phyloP scores from a whole-genome alignment of 2,329 filamentous ascomycete genomes.

The Xylariaceae sp. region DNA sequence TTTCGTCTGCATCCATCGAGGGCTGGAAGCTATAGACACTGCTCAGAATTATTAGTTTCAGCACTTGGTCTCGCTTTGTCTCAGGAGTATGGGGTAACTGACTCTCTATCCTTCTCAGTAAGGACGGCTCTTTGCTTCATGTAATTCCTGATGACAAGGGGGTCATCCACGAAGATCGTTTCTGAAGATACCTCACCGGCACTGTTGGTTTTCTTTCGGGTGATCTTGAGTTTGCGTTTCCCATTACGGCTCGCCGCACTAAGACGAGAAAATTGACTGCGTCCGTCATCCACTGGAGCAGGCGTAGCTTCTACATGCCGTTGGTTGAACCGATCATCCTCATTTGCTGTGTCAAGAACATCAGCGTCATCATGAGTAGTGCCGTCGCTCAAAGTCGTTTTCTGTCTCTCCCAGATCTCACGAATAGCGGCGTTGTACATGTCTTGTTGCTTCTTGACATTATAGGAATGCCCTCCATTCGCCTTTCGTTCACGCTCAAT shows the following conservation, averaged over 20 bases:
- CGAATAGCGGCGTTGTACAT: conserved; percentile 89
- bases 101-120: conserved; percentile 71
- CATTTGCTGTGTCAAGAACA: conserved; percentile 54
- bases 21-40: conserved; percentile 49
- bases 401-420: conserved; percentile 89
- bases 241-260: conserved; percentile 63
- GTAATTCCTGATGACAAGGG: conserved; percentile 85
- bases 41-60: conserved; percentile 36
- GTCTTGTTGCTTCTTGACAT: conserved; percentile 88
- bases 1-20: conserved; percentile 48
- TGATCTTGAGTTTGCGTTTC: conserved; percentile 70
- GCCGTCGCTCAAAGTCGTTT: conserved; percentile 67
- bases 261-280: conserved; percentile 71
- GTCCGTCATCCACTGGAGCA: conserved; percentile 68
- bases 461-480: conserved; percentile 93
- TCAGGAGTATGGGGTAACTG: conserved; percentile 38
- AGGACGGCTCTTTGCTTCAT: conserved; percentile 70
- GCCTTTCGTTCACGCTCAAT: conserved; percentile 83
- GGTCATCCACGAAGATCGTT: conserved; percentile 66
- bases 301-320: conserved; percentile 66
- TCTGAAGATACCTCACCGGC: conserved; percentile 60
- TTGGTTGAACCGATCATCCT: conserved; percentile 69
- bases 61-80: conserved; percentile 15
- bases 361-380: conserved; percentile 65
- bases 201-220: conserved; percentile 60